A percentile compares a stretch with the other conserved stretches of the same genome.
These are phyloP conservation scores for Epichloe coenophiala DNA, from an alignment of 2,329 filamentous ascomycete genomes.

Conservation along the genomic window DNA sequence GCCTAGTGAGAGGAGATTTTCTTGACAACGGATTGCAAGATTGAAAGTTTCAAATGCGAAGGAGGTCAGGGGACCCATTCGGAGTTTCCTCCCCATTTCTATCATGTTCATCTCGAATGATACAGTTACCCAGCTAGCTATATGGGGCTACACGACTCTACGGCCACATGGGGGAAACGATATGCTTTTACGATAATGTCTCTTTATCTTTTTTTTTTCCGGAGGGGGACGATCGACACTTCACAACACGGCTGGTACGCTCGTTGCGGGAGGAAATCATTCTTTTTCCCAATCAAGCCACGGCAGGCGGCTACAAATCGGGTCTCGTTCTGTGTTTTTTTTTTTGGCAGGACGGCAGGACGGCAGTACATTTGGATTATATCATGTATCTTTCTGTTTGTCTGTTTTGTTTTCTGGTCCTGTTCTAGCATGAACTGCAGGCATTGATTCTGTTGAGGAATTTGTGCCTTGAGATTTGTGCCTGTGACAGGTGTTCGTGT, in stretches of 20 bases:
- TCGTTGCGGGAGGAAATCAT: not conserved
- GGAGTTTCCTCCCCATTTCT: not conserved
- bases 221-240: not conserved
- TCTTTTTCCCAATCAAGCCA: not conserved
- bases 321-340: no score
- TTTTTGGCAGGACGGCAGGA: not conserved
- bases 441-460: not conserved
- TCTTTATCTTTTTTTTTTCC: not conserved
- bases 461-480: not conserved
- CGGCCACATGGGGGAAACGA: not conserved
- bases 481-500: not conserved
- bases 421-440: not conserved
- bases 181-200: conserved; percentile 7
- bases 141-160: conserved; percentile 1
- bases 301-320: not conserved
- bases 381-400: not conserved
- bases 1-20: not conserved
- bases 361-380: not conserved
- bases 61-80: not conserved
- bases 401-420: not conserved
- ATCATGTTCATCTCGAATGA: not conserved
- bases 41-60: not conserved
- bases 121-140: not conserved
- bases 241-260: conserved; percentile 3
- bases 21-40: not conserved